A percentile compares a stretch with the other conserved stretches of the same genome.
Evolutionary conservation across 352 stramenopile genomes (phyloP).

Genomic region (Phytophthora litchii): DNA sequence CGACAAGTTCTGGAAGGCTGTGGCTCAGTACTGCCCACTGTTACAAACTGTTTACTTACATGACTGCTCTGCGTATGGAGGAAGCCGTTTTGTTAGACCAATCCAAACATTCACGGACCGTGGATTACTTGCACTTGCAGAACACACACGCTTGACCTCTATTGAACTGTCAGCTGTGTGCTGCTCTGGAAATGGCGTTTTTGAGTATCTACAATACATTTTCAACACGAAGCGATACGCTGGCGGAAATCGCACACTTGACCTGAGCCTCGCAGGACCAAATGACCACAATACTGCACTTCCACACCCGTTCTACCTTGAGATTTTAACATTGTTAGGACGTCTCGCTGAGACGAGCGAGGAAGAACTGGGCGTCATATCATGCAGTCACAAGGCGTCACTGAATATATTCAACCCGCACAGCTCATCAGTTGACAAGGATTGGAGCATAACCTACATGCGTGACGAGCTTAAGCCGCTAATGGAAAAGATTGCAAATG

Average conservation of each 20-base stretch:
- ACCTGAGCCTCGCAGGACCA: conserved; percentile 36
- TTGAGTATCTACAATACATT: conserved; percentile 41
- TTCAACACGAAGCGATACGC: conserved; percentile 19
- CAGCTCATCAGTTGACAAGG: conserved; percentile 20
- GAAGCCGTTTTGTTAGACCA: conserved; percentile 32
- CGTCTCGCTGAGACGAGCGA: conserved; percentile 20
- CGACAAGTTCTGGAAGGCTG: conserved; percentile 42
- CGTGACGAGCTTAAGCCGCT: conserved; percentile 43
- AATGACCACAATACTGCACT: conserved; percentile 28
- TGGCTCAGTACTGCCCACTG: conserved; percentile 30
- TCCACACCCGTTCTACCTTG: conserved; percentile 39
- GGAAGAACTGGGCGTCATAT: conserved; percentile 13
- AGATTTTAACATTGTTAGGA: conserved; percentile 34
- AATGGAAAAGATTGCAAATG: conserved; percentile 27
- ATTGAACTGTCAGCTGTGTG: conserved; percentile 41
- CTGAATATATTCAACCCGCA: conserved; percentile 35
- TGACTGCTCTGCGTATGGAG: conserved; percentile 34
- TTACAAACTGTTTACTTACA: conserved; percentile 35
- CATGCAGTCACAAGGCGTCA: conserved; percentile 25
- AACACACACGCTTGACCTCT: conserved; percentile 30
- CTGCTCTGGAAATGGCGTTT: conserved; percentile 41
- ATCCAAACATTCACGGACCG: conserved; percentile 44
- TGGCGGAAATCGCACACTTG: conserved; percentile 22
- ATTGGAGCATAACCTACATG: conserved; percentile 32
- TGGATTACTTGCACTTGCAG: conserved; percentile 35